A percentile compares a stretch with the other conserved stretches of the same genome.
Evolutionary conservation across 768 basidiomycete species (phyloP).

Genomic region (Stropharia rugosoannulata): DNA sequence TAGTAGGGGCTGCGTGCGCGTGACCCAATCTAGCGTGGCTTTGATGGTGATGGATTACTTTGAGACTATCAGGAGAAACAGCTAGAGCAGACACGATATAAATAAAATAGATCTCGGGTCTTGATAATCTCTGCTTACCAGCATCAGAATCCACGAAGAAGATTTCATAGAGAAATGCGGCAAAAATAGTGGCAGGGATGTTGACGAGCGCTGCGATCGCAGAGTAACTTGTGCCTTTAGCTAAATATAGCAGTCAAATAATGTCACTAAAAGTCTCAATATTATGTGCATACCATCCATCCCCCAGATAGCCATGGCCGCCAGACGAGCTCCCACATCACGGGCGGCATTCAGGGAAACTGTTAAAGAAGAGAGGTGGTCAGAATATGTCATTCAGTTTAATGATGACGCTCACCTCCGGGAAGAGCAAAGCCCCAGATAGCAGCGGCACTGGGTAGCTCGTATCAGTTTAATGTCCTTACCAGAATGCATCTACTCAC

Average conservation of each 20-base stretch:
- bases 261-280: background rate
- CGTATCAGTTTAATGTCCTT: conserved; percentile 1
- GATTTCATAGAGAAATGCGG: conserved; percentile 51
- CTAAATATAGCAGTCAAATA: conserved; percentile 21
- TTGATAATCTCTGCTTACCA: conserved; percentile 35
- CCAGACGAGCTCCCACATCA: conserved; percentile 65
- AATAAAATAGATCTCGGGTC: background rate
- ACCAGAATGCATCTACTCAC: conserved; percentile 32
- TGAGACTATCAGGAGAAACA: conserved; percentile 19
- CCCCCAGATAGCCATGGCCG: conserved; percentile 63
- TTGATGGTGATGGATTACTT: conserved; percentile 19
- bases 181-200: conserved; percentile 61
- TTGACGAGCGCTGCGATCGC: conserved; percentile 66
- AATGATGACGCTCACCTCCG: conserved; percentile 36
- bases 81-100: conserved; percentile 11
- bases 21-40: conserved; percentile 20
- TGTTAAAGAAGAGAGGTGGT: conserved; percentile 17
- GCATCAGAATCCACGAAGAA: conserved; percentile 59
- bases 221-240: conserved; percentile 53
- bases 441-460: conserved; percentile 41
- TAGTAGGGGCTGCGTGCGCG: background rate
- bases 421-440: conserved; percentile 62
- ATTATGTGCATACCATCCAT: conserved; percentile 27
- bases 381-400: background rate
- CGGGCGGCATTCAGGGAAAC: conserved; percentile 68